Conservation (phyloP, 164 flowering plant genomes). For the Vitis riparia region DNA sequence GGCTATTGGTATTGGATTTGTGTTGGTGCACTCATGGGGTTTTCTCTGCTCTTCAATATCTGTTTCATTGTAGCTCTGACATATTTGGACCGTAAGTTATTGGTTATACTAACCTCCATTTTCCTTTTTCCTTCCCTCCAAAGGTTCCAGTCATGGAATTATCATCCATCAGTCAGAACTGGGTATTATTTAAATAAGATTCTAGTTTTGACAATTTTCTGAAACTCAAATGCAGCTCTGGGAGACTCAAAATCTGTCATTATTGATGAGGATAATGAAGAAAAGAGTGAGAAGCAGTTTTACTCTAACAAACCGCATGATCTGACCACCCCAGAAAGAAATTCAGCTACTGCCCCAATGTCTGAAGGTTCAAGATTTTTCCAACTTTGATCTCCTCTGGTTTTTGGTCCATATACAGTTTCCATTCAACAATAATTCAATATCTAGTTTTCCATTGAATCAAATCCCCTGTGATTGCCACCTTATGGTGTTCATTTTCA, state of each 20-base stretch:
- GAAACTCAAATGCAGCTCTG: conserved; percentile 29
- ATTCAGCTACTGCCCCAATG: conserved; percentile 2
- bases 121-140: too few species aligned
- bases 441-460: too few species aligned
- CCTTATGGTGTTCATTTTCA: too few species aligned
- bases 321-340: background rate
- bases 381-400: background rate
- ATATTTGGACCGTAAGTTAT: conserved; percentile 42
- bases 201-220: conserved; percentile 6
- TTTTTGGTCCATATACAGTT: background rate
- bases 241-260: conserved; percentile 34
- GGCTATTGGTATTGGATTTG: conserved; percentile 57
- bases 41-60: conserved; percentile 51
- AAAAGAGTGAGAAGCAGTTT: conserved; percentile 13
- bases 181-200: background rate
- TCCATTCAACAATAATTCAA: too few species aligned
- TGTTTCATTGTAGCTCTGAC: conserved; percentile 41
- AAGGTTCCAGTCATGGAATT: background rate
- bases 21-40: conserved; percentile 46
- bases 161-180: background rate
- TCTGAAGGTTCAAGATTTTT: conserved; percentile 16
- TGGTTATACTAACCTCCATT: background rate
- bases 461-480: too few species aligned
- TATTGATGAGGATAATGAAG: conserved; percentile 19
- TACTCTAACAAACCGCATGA: background rate